Percentiles rank a stretch among this genome's conserved stretches.
Evolutionary conservation across 129 eudicot genomes (phyloP).

Genomic region (Pulicaria dysenterica): DNA sequence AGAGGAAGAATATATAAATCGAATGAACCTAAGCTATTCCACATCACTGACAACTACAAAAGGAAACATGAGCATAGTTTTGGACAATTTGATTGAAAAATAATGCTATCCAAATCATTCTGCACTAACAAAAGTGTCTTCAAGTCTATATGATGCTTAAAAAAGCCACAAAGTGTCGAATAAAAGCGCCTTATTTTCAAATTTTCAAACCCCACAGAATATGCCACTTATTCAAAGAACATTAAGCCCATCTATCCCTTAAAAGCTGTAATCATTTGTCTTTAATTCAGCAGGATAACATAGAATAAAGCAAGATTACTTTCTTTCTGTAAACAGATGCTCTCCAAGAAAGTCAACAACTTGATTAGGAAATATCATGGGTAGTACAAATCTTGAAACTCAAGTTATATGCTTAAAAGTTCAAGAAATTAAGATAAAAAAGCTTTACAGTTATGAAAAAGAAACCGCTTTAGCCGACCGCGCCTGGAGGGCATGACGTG

Average conservation of each 20-base stretch:
- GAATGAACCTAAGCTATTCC: constrained; percentile 18
- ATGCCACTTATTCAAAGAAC: constrained; percentile 23
- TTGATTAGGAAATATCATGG: constrained; percentile 1
- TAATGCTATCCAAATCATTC: constrained; percentile 41
- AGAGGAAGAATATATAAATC: not conserved
- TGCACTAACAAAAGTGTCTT: constrained; percentile 32
- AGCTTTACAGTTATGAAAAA: not conserved
- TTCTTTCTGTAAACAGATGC: constrained; percentile 16
- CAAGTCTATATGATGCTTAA: constrained; percentile 32
- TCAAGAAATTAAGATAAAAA: not conserved
- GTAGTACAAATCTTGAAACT: constrained; percentile 27
- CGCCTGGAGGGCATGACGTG: constrained; percentile 8
- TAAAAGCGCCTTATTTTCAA: constrained; percentile 10
- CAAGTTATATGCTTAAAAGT: constrained; percentile 18
- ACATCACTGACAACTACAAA: constrained; percentile 29
- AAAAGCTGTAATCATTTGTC: constrained; percentile 23
- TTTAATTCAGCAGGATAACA: constrained; percentile 8
- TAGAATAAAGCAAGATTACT: constrained; percentile 8
- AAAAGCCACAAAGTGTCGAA: constrained; percentile 33
- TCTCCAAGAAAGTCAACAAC: constrained; percentile 8
- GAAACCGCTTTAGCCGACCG: constrained; percentile 23
- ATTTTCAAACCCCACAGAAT: constrained; percentile 22
- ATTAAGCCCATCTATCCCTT: constrained; percentile 28
- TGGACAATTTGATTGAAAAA: constrained; percentile 12
- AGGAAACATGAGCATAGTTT: constrained; percentile 19